These are phyloP conservation scores for Globisporangium nunn DNA, from an alignment of 352 stramenopile species.

Conservation along the genomic window DNA sequence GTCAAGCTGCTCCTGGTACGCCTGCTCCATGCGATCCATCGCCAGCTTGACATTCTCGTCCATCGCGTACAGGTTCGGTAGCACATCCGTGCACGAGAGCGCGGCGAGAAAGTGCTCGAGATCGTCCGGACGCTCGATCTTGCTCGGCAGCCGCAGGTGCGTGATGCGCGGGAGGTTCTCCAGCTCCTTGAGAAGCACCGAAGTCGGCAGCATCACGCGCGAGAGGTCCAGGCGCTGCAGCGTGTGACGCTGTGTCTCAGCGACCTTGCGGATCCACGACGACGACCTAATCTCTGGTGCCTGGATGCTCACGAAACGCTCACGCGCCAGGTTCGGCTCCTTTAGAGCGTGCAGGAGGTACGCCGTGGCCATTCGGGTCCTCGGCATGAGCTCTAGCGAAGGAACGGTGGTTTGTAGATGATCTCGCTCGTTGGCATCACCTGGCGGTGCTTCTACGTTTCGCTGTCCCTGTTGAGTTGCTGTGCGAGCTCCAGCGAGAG, in stretches of 20 bases:
- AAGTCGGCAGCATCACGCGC: slow-evolving; percentile 39
- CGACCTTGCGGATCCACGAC: slow-evolving; percentile 57
- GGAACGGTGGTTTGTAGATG: not conserved
- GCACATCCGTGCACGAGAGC: slow-evolving; percentile 41
- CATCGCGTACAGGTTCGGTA: slow-evolving; percentile 44
- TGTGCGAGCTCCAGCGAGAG: not conserved
- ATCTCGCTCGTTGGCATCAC: not conserved
- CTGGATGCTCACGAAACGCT: slow-evolving; percentile 64
- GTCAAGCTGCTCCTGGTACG: slow-evolving; percentile 58
- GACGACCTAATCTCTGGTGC: slow-evolving; percentile 41
- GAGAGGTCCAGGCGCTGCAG: slow-evolving; percentile 66
- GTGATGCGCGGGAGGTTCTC: slow-evolving; percentile 41
- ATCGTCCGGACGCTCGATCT: slow-evolving; percentile 66
- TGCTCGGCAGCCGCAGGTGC: slow-evolving; percentile 49
- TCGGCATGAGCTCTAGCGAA: slow-evolving; percentile 23
- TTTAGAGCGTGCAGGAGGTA: slow-evolving; percentile 47
- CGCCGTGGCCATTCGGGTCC: slow-evolving; percentile 28
- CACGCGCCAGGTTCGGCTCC: slow-evolving; percentile 30
- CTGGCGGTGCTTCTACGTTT: not conserved
- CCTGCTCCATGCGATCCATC: slow-evolving; percentile 67
- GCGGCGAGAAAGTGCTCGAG: slow-evolving; percentile 65
- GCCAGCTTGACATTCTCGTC: slow-evolving; percentile 48
- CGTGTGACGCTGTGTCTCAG: slow-evolving; percentile 38
- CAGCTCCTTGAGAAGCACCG: slow-evolving; percentile 57
- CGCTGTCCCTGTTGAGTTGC: not conserved